These are phyloP conservation scores for Cystofilobasidium macerans DNA, from an alignment of 768 basidiomycete species.

Conservation along the genomic window DNA sequence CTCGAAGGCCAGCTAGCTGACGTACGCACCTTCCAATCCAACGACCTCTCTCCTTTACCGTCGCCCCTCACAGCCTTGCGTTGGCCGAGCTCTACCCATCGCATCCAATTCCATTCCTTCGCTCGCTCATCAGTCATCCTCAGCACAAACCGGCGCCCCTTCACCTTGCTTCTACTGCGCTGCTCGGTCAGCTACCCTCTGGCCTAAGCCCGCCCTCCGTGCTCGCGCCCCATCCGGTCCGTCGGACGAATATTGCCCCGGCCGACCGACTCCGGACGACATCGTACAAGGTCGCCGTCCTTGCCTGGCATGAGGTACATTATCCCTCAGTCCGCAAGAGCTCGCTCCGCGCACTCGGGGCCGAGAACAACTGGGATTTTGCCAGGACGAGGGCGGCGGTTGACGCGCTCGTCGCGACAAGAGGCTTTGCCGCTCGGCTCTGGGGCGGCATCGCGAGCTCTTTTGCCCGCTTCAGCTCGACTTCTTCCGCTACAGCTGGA, in stretches of 20 bases:
- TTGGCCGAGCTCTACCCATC: conserved; percentile 18
- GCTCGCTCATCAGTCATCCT: conserved; percentile 2
- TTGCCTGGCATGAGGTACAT: background rate
- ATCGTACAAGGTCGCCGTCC: conserved; percentile 8
- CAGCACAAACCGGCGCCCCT: conserved; percentile 17
- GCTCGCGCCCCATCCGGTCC: conserved; percentile 1
- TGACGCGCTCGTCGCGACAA: background rate
- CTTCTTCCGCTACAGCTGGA: background rate
- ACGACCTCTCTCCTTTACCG: background rate
- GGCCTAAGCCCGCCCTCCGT: background rate
- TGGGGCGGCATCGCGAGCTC: conserved; percentile 10
- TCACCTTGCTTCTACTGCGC: conserved; percentile 1
- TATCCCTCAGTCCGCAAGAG: conserved; percentile 4
- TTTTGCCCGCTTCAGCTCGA: background rate
- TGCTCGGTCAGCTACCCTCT: background rate
- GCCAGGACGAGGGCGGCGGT: background rate
- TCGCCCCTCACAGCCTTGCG: background rate
- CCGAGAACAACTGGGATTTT: conserved; percentile 17
- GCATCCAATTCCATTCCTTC: conserved; percentile 14
- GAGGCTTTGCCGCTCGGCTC: conserved; percentile 6
- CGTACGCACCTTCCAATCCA: no score
- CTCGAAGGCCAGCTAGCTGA: background rate
- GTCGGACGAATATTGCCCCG: background rate
- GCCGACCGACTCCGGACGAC: conserved; percentile 5
- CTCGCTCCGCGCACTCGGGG: background rate